phyloP scores from a whole-genome alignment of 768 basidiomycete genomes.

The Pisolithus orientalis region DNA sequence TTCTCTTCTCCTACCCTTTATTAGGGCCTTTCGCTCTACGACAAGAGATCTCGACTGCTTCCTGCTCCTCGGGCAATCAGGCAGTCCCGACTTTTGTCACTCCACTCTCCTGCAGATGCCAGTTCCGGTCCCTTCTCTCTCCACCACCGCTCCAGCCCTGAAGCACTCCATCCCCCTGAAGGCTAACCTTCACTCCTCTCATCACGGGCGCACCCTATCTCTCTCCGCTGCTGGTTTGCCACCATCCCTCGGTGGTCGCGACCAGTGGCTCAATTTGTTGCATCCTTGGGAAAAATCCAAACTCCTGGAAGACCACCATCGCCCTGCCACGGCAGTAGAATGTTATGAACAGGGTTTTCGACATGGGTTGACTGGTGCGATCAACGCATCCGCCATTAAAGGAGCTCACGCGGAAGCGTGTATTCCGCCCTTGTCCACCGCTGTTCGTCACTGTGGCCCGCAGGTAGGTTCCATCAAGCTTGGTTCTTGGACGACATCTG shows the following conservation, averaged over 20 bases:
- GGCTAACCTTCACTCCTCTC: slow-evolving; percentile 40
- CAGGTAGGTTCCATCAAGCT: slow-evolving; percentile 9
- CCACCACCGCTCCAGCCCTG: slow-evolving; percentile 55
- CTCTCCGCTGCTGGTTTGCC: slow-evolving; percentile 55
- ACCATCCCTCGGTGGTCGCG: slow-evolving; percentile 57
- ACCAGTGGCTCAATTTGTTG: slow-evolving; percentile 59
- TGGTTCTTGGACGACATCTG: slow-evolving; percentile 27
- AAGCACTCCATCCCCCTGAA: slow-evolving; percentile 41
- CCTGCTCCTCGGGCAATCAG: slow-evolving; percentile 38
- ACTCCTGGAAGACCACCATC: slow-evolving; percentile 50
- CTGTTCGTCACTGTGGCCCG: slow-evolving; percentile 6
- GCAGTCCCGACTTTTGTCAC: slow-evolving; percentile 35
- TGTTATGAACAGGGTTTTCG: slow-evolving; percentile 52
- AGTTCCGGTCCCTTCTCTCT: slow-evolving; percentile 69
- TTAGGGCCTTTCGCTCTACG: slow-evolving; percentile 34
- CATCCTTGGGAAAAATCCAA: slow-evolving; percentile 65
- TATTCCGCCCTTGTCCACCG: slow-evolving; percentile 62
- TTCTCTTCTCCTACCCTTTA: slow-evolving; percentile 32
- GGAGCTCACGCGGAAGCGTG: slow-evolving; percentile 79
- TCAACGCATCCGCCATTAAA: slow-evolving; percentile 78
- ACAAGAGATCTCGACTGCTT: slow-evolving; percentile 37
- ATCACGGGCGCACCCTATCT: slow-evolving; percentile 52
- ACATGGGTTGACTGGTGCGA: slow-evolving; percentile 70
- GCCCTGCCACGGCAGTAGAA: slow-evolving; percentile 9
- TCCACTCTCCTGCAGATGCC: slow-evolving; percentile 62